Evolutionary conservation across 805 yeast species (phyloP), one percentile per base, ranked within the genome.

Genomic region (Hemisphaericaspora nanyangensis): DNA sequence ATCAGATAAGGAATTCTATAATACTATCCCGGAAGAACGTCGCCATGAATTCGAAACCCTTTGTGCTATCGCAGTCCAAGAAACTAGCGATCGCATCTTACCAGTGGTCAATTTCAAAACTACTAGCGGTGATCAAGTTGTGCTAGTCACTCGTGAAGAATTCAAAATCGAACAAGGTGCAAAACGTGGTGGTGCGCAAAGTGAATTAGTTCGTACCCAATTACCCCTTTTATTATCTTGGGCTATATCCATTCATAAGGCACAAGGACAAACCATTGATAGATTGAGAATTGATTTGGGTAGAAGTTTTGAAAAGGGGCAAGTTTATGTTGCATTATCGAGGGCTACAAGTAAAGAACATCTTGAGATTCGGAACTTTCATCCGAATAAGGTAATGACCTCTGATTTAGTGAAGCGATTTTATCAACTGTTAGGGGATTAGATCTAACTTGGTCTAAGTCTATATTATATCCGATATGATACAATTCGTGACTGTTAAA

Each of bases 161-260:
- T 72, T 72, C 40, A 49, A 40, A 5, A 39, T 39, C 8, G 46
- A 44, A 25, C 19, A 24, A 7, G 31, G 24, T 18, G 19, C 39
- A 5, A 34, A 35, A 33, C 4, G 25, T 13, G 34, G 20, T 7
- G 45, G 42, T n/a, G 38, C 42, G 16, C 47, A 43, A 3, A 46
- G 45, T n/a, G 52, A 51, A 35, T 40, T 71, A 7, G 56, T 56
- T 6, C 68, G 90, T 52, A 54, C 46, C 0, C 95, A 85, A 54
- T 48, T 84, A 2, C 95, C 95, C 1, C 63, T 85, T 22, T 65
- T 83, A 40, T 61, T 85, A 27, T 80, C 93, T 17, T 85, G 93
- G 93, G 89, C 95, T 0, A 58, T 85, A 48, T 85, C 93, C 0
- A 85, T 85, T 36, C 95, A 85, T 54, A 85, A 85, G 55, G 78